phyloP scores from a whole-genome alignment of 139 green algal species.

The Auxenochlorella pyrenoidosa region DNA sequence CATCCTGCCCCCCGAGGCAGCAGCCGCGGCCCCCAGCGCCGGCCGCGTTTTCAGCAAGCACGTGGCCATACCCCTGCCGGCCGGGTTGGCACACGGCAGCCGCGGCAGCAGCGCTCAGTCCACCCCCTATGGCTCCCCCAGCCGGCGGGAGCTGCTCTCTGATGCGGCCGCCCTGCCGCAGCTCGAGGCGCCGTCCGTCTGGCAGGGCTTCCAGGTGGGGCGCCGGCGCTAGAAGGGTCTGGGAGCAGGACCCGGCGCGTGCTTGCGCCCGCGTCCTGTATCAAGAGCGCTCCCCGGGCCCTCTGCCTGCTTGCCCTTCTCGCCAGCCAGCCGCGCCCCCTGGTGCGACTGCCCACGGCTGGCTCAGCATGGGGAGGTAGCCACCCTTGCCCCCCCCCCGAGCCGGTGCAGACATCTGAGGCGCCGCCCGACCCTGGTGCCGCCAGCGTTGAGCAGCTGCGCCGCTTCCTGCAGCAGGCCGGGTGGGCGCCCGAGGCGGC shows the following conservation, averaged over 20 bases:
- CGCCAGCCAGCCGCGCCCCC: too few relatives aligned
- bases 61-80: constrained; percentile 13
- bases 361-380: not conserved
- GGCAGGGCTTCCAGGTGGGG: constrained; percentile 23
- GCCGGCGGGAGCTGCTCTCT: not conserved
- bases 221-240: not conserved
- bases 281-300: too few relatives aligned
- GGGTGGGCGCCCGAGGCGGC: constrained; percentile 7
- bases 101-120: constrained; percentile 1
- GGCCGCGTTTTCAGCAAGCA: constrained; percentile 30
- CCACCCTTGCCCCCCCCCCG: not conserved
- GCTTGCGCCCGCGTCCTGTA: too few relatives aligned
- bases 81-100: not conserved
- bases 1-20: not conserved
- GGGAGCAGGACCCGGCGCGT: too few relatives aligned
- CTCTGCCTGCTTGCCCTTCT: not conserved
- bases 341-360: not conserved
- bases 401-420: not conserved
- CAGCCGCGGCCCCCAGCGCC: not conserved
- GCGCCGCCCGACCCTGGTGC: constrained; percentile 13
- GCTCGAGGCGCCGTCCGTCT: constrained; percentile 26
- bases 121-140: constrained; percentile 29
- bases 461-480: constrained; percentile 42
- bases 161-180: not conserved
- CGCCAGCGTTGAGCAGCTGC: constrained; percentile 24